Evolutionary conservation across 805 yeast genomes (phyloP), one percentile per base, ranked within the genome.

Genomic region (Metschnikowia bowlesiae): DNA sequence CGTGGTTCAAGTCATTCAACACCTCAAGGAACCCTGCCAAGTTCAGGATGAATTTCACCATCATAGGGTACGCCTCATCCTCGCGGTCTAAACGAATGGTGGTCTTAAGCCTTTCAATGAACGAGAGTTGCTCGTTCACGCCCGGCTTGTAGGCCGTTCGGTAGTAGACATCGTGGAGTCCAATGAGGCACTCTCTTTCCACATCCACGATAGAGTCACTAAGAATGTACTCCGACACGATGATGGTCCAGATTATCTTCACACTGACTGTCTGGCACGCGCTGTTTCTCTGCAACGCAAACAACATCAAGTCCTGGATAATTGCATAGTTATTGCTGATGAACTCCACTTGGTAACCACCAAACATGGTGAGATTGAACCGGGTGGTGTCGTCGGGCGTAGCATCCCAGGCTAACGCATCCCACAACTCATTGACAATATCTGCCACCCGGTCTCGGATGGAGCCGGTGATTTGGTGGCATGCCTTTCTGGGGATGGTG

Each of bases 261-360:
- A 80, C 84, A 54, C 91, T 84, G 28, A 82, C 79, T 31, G 70
- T 67, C 57, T 83, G 84, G 59, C 90, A 83, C 29, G 69, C 70
- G 5, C 77, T 65, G 62, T 86, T 82, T 56, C 82, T 72, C 62
- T 87, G 95, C 57, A 88, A 74, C 43, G 87, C 82, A 61, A 85
- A 79, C 39, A 84, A 74, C 70, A 85, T 73, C 50, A 89, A 66
- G 49, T 84, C 87, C 46, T 80, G 80, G 39, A 88, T 68, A 29
- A 89, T 75, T 34, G 83, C 78, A 49, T 80, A 80, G 51, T 82
- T 85, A 38, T 68, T 68, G 53, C 71, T 71, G 34, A 84, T 75
- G 53, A 88, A 80, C 58, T 79, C 82, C 33, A 78, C 81, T 65
- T 89, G 96, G 58, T 76, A 82, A 0, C 91, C 90, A 38, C 91